phyloP scores from a whole-genome alignment of 2,329 filamentous ascomycete species.

The Fusarium sp. region DNA sequence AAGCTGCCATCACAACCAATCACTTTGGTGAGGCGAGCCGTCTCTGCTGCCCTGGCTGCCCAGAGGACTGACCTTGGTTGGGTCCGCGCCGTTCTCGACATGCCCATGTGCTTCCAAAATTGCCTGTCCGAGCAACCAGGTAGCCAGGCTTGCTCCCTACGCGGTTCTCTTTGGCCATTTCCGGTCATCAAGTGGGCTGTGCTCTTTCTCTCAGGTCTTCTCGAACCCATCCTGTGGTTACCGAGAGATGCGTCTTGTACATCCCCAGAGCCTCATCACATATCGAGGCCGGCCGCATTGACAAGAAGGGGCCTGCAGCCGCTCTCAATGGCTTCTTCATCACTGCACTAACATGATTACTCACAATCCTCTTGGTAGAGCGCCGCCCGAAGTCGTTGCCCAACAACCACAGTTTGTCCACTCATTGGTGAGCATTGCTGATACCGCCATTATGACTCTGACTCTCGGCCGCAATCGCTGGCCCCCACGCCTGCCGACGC shows the following conservation, averaged over 20 bases:
- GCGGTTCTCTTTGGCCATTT: conserved; percentile 36
- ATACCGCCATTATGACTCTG: conserved; percentile 44
- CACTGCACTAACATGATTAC: conserved; percentile 33
- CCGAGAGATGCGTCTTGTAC: conserved; percentile 24
- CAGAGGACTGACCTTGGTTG: conserved; percentile 32
- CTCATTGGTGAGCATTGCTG: conserved; percentile 35
- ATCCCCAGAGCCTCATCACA: conserved; percentile 39
- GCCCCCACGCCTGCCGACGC: conserved; percentile 35
- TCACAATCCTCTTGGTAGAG: conserved; percentile 31
- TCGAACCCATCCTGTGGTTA: conserved; percentile 35
- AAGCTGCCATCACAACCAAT: conserved; percentile 39
- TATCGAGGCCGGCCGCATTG: conserved; percentile 29
- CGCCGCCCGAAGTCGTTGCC: conserved; percentile 30
- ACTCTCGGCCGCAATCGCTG: conserved; percentile 29
- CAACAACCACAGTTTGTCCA: conserved; percentile 32
- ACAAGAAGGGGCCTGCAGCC: conserved; percentile 18
- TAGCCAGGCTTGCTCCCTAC: conserved; percentile 27
- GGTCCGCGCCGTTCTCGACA: conserved; percentile 22
- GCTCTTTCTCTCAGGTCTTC: conserved; percentile 32
- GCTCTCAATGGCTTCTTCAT: conserved; percentile 34
- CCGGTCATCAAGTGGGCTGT: conserved; percentile 33
- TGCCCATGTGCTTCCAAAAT: conserved; percentile 31
- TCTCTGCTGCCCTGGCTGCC: conserved; percentile 26
- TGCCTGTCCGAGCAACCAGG: conserved; percentile 36
- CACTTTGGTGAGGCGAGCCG: conserved; percentile 39